These are phyloP conservation scores for Cladophialophora yegresii DNA, from an alignment of 2,329 filamentous ascomycete genomes.

Conservation along the genomic window DNA sequence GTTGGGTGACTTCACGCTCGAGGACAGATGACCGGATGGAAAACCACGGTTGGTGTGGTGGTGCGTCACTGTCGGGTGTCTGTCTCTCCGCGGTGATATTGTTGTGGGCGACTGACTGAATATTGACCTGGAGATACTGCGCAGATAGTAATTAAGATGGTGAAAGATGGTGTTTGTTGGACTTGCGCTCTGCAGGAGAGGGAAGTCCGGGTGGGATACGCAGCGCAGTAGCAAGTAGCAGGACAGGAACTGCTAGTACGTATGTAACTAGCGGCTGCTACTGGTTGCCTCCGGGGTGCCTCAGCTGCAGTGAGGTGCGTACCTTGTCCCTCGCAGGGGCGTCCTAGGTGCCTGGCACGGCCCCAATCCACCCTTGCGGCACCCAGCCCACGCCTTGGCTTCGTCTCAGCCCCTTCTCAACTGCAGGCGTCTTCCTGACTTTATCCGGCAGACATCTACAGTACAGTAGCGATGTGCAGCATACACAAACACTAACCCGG, in stretches of 20 bases:
- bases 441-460: neutral
- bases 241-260: neutral
- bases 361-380: neutral
- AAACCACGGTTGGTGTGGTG: slow-evolving; percentile 1
- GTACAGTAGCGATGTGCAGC: neutral
- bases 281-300: neutral
- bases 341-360: neutral
- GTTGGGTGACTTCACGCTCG: slow-evolving; percentile 11
- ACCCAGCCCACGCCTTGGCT: neutral
- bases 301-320: neutral
- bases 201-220: slow-evolving; percentile 18
- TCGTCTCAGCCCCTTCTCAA: neutral
- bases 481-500: neutral
- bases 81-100: slow-evolving; percentile 7
- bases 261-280: neutral
- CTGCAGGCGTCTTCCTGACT: neutral
- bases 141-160: slow-evolving; percentile 34
- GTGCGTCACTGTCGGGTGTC: neutral
- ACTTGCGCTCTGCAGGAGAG: slow-evolving; percentile 18
- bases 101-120: slow-evolving; percentile 21
- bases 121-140: slow-evolving; percentile 28
- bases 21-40: slow-evolving; percentile 3
- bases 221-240: neutral
- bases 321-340: too few relatives aligned
- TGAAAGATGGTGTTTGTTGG: slow-evolving; percentile 28